Evolutionary conservation across 169 alveolate species (phyloP).

Genomic region (Eimeria zaria): DNA sequence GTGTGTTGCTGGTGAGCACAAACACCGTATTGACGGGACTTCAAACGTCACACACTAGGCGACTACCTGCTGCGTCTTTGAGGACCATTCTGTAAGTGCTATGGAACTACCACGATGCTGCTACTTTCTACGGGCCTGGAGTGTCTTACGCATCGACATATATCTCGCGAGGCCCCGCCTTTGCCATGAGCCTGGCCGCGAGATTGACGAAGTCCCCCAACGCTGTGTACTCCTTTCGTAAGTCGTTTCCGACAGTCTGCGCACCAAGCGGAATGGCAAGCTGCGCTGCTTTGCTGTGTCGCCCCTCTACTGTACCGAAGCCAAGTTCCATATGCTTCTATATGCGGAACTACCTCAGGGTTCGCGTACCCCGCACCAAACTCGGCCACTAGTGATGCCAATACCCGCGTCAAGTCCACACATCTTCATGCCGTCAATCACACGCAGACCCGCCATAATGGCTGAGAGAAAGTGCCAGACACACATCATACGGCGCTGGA

Average conservation of each 20-base stretch:
- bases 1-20: constrained; percentile 84
- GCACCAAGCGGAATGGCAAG: constrained; percentile 49
- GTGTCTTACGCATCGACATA: constrained; percentile 85
- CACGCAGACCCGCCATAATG: constrained; percentile 88
- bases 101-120: not conserved
- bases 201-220: constrained; percentile 93
- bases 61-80: not conserved
- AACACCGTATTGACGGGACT: not conserved
- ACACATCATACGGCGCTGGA: not conserved
- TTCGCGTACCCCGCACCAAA: constrained; percentile 90
- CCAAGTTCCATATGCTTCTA: not conserved
- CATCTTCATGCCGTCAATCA: constrained; percentile 87
- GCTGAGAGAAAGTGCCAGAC: constrained; percentile 31
- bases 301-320: not conserved
- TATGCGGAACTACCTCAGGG: not conserved
- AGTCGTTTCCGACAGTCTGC: constrained; percentile 88
- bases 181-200: constrained; percentile 91
- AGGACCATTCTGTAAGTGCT: not conserved
- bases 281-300: not conserved
- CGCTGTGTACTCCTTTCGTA: constrained; percentile 92
- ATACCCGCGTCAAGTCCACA: constrained; percentile 87
- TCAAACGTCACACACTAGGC: not conserved
- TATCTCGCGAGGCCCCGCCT: constrained; percentile 88
- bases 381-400: constrained; percentile 92
- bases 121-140: not conserved